Percentiles rank a stretch among this genome's conserved stretches.
These are phyloP conservation scores for Suillus spraguei DNA, from an alignment of 768 basidiomycete species.

Conservation along the genomic window DNA sequence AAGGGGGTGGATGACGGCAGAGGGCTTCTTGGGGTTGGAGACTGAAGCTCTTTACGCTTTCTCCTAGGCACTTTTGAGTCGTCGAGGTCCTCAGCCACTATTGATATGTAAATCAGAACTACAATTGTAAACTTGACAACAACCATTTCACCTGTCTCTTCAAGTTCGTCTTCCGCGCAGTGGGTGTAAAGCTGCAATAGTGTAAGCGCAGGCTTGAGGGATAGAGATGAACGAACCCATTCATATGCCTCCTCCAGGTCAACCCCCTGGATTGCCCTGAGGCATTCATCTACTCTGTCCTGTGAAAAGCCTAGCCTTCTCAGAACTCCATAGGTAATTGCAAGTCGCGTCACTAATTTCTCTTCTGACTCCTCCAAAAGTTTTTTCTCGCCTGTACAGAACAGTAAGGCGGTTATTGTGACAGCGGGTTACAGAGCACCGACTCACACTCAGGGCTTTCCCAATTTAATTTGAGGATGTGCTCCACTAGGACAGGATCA, in stretches of 20 bases:
- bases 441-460: conserved; percentile 22
- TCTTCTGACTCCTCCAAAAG: conserved; percentile 63
- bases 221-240: conserved; percentile 62
- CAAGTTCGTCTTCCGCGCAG: conserved; percentile 62
- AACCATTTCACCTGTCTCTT: conserved; percentile 37
- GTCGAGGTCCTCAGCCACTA: conserved; percentile 12
- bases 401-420: background rate
- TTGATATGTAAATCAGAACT: conserved; percentile 5
- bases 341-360: conserved; percentile 70
- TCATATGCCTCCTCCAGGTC: conserved; percentile 89
- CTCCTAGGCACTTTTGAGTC: conserved; percentile 19
- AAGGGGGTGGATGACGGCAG: conserved; percentile 7
- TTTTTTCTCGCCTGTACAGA: conserved; percentile 32
- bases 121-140: conserved; percentile 5
- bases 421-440: background rate
- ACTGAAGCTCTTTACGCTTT: conserved; percentile 9
- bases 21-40: conserved; percentile 9
- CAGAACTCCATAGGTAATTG: conserved; percentile 79
- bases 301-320: conserved; percentile 77
- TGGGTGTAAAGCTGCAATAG: conserved; percentile 59
- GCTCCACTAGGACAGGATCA: conserved; percentile 57
- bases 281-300: conserved; percentile 68
- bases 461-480: conserved; percentile 56
- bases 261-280: conserved; percentile 60
- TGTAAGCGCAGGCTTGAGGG: conserved; percentile 15